Base-by-base conservation (phyloP, 805 yeast genomes). In the Torulaspora delbrueckii region DNA sequence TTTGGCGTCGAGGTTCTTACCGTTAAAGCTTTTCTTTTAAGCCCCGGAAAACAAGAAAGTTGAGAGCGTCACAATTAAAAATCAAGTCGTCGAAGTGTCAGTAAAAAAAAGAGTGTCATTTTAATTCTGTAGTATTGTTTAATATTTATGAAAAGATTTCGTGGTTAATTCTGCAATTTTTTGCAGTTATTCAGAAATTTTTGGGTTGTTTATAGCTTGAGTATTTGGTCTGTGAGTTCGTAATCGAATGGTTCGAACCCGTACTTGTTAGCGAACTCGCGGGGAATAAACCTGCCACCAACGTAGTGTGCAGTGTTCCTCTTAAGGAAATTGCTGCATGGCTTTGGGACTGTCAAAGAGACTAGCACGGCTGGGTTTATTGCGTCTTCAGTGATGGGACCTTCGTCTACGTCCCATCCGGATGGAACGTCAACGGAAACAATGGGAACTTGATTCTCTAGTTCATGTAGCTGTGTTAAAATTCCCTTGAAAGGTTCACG, bases 371-470 rank as follows among this genome's bases (percentile, higher is more conserved):
- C 65, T 0, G 97, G 95, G 22, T 70, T 70, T 45, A 85, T 59
- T 13, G 70, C 58, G 0, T 63, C 67, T 8, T 68, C 65, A 1
- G 63, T 66, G 0, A 70, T 65, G 0, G 93, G 95, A 0, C 99
- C 99, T 6, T 74, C 59, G 58, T 93, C 95, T 8, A 93, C 98
- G 59, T 90, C 91, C 99, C 99, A 93, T 0, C 97, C 96, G 2
- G 96, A 85, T 0, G 99, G 99, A 38, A 91, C 79, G 63, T 93
- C 99, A 2, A 93, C 86, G 0, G 95, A 78, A 0, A 86, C 76
- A 1, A 89, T 77, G 1, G 90, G 91, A 2, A 79, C 58, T 1
- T 51, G 46, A 8, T 53, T 45, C 30, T 64, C 70, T 27, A 45
- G 42, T 2, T 58, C 46, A 5, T 69, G 57, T 51, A 85, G 62